Base-by-base conservation (phyloP, 2,329 filamentous ascomycete species). In the Piedraia hortae region DNA sequence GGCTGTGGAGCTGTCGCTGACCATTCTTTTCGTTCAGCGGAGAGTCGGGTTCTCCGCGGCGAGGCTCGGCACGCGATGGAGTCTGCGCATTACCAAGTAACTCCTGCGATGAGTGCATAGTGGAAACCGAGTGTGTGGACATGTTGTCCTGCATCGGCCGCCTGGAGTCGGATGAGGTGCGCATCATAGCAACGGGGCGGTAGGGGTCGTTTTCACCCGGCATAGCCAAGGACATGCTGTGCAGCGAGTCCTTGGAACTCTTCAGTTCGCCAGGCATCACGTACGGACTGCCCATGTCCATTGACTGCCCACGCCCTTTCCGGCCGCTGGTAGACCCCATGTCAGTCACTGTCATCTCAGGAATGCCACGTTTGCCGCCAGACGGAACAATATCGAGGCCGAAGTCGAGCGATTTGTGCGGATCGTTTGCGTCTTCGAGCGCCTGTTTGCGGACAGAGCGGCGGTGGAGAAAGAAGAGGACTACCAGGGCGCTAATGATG, bases 401-500 rank as follows among this genome's bases (percentile, higher is more conserved):
- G 41, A 91, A 97, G 44, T 97, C 85, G 39, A 93, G 58, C 1
- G 77, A 85, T 39, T 71, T 80, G 46, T 88, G 75, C 33, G 75
- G 74, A 44, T 91, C 80, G 30, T 71, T 64, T 10, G 59, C 56
- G 47, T 97, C 85, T 47, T 97, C 85, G 26, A 56, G 50, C 24
- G 55, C 54, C 30, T 77, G 55, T 36, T 64, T 77, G 41, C 59
- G 63, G 17, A 73, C 48, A 36, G 77, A 71, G 42, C 75, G 61
- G 23, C 75, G 63, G 41, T 91, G 80, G 16, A 97, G 57, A 38
- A 66, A 69, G 31, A 80, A 38, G 17, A 91, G 50, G 1, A 77
- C 59, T 21, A 63, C 40, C 1, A 70, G 42, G 10, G 72, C 68
- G 28, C 60, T 50, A 14, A 65, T 51, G 20, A 90, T 39, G 1